Percentiles rank a stretch among this genome's conserved stretches.
Evolutionary conservation across 164 flowering plant genomes (phyloP).

Genomic region (Santalum album): DNA sequence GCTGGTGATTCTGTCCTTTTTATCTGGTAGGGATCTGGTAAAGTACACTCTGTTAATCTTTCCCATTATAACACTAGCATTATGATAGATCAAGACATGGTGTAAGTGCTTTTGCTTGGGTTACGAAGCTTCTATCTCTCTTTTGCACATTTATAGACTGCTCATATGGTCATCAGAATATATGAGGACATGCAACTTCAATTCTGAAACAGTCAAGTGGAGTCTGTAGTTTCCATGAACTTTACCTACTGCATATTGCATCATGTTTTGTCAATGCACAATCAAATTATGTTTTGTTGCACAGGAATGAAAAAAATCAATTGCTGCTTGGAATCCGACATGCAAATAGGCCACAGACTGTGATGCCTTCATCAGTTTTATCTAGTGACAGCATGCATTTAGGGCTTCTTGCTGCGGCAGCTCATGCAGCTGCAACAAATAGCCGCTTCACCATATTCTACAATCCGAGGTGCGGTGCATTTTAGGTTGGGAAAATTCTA

Average conservation of each 20-base stretch:
- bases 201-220: too few species aligned
- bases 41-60: not conserved
- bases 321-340: slow-evolving; percentile 83
- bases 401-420: slow-evolving; percentile 96
- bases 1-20: slow-evolving; percentile 92
- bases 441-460: slow-evolving; percentile 89
- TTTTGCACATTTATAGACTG: too few species aligned
- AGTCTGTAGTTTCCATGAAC: too few species aligned
- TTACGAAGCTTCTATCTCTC: too few species aligned
- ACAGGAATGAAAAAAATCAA: slow-evolving; percentile 92
- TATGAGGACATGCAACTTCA: too few species aligned
- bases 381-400: slow-evolving; percentile 96
- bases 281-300: not conserved
- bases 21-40: slow-evolving; percentile 48
- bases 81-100: too few species aligned
- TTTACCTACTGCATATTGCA: too few species aligned
- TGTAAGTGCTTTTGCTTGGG: too few species aligned
- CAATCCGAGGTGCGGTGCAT: slow-evolving; percentile 64
- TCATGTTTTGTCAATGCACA: too few species aligned
- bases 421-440: slow-evolving; percentile 91
- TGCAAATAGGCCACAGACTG: slow-evolving; percentile 82
- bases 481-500: not conserved
- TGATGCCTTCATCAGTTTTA: slow-evolving; percentile 91
- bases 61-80: not conserved
- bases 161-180: too few species aligned